Evolutionary conservation across 164 flowering plant species (phyloP).

Genomic region (Chimonanthus praecox): DNA sequence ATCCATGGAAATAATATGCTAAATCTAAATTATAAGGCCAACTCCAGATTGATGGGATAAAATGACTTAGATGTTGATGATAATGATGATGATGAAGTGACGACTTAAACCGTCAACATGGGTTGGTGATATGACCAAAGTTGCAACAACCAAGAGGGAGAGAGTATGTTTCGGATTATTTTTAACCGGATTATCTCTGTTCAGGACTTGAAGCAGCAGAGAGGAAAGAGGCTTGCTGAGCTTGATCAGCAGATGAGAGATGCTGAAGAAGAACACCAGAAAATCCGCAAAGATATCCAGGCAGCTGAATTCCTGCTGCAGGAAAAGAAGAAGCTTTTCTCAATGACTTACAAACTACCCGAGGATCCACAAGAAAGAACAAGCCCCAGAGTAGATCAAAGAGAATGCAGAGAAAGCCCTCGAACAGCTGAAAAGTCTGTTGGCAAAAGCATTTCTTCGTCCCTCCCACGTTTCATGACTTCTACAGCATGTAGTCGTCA

Average conservation of each 20-base stretch:
- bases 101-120: background rate
- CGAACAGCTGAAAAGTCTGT: constrained; percentile 15
- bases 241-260: constrained; percentile 51
- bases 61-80: too few relatives aligned
- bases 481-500: constrained; percentile 72
- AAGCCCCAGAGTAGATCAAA: constrained; percentile 19
- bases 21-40: too few relatives aligned
- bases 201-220: constrained; percentile 53
- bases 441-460: constrained; percentile 16
- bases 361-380: constrained; percentile 23
- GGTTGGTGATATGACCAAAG: too few relatives aligned
- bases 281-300: constrained; percentile 36
- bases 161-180: background rate
- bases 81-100: too few relatives aligned
- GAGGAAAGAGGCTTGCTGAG: constrained; percentile 38
- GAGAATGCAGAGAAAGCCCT: constrained; percentile 30
- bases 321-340: constrained; percentile 45
- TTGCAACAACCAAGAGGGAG: too few relatives aligned
- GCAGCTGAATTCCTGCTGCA: constrained; percentile 35
- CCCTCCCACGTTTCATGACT: constrained; percentile 75
- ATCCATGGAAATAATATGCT: too few relatives aligned
- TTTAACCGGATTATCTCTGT: background rate
- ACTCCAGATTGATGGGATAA: too few relatives aligned
- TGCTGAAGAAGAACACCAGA: constrained; percentile 50
- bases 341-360: constrained; percentile 15